A percentile compares a stretch with the other conserved stretches of the same genome.
Conservation (phyloP, 73 alveolate genomes). For the Stentor coeruleus region DNA sequence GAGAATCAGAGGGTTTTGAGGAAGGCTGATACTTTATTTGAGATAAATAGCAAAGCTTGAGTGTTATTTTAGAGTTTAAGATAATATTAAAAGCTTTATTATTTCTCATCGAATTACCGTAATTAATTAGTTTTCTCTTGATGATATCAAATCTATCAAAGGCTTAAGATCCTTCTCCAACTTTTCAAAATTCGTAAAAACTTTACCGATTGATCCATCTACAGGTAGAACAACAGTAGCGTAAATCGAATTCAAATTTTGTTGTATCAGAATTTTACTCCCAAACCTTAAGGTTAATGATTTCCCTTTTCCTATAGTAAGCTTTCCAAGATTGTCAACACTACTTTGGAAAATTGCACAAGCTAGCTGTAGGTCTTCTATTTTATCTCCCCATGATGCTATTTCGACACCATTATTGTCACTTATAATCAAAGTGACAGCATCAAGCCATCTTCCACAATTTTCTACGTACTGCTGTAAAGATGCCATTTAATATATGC, state of each 20-base stretch:
- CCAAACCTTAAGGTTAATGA: background rate
- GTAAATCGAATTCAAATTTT: background rate
- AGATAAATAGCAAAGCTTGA: too few species aligned
- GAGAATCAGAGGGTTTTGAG: too few species aligned
- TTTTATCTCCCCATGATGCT: background rate
- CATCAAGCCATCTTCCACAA: slow-evolving; percentile 7
- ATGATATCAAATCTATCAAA: background rate
- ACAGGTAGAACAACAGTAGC: background rate
- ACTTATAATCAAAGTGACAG: background rate
- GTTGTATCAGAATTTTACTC: background rate
- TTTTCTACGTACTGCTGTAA: background rate
- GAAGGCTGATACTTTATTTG: too few species aligned
- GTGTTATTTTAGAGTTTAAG: too few species aligned
- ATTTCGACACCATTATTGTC: slow-evolving; percentile 28
- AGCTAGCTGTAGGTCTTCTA: slow-evolving; percentile 20
- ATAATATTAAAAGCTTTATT: too few species aligned
- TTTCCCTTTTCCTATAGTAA: slow-evolving; percentile 1
- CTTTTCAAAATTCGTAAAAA: background rate
- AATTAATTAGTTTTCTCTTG: too few species aligned
- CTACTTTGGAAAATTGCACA: slow-evolving; percentile 20
- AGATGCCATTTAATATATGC: slow-evolving; percentile 18
- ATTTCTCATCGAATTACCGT: too few species aligned
- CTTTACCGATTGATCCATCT: slow-evolving; percentile 15
- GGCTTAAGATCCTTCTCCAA: slow-evolving; percentile 1
- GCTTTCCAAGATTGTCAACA: background rate